Percentiles rank a stretch among this genome's conserved stretches.
Conservation (phyloP, 2,329 filamentous ascomycete species). For the Epichloe typhina region DNA sequence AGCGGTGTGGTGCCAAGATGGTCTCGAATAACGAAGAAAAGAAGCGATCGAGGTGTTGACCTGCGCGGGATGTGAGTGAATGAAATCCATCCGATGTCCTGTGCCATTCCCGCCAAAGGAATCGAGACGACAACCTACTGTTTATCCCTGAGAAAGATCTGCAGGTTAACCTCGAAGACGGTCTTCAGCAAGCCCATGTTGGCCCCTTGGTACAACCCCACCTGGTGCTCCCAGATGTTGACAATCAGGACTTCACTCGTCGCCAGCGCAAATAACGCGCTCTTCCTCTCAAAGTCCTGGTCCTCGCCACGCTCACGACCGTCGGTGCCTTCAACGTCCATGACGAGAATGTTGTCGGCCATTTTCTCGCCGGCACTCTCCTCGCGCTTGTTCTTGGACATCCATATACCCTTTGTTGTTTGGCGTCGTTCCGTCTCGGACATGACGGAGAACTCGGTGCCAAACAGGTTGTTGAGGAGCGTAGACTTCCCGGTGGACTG, state of each 20-base stretch:
- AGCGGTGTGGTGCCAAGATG: conserved; percentile 88
- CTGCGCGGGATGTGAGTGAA: conserved; percentile 30
- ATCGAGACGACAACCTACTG: conserved; percentile 47
- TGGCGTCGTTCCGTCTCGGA: conserved; percentile 85
- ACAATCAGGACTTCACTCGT: conserved; percentile 97
- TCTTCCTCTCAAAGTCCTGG: conserved; percentile 98
- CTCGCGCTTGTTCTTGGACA: conserved; percentile 85
- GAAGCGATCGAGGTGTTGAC: conserved; percentile 74
- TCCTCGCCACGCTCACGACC: conserved; percentile 93
- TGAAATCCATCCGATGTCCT: not conserved
- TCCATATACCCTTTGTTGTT: conserved; percentile 98
- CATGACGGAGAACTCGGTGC: conserved; percentile 96
- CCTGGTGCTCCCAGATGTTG: conserved; percentile 99
- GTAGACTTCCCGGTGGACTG: conserved; percentile 98
- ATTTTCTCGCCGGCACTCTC: conserved; percentile 45
- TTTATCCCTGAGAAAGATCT: conserved; percentile 91
- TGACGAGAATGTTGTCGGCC: conserved; percentile 96
- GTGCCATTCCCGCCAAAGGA: not conserved
- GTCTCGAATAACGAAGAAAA: conserved; percentile 98
- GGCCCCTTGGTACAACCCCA: conserved; percentile 92
- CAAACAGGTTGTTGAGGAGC: conserved; percentile 88
- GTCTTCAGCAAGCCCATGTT: conserved; percentile 99
- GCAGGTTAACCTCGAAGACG: conserved; percentile 95
- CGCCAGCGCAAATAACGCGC: conserved; percentile 88
- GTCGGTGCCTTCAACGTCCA: conserved; percentile 98